phyloP scores from a whole-genome alignment of 2,329 filamentous ascomycete species.

The Dothiorella sarmentorum region DNA sequence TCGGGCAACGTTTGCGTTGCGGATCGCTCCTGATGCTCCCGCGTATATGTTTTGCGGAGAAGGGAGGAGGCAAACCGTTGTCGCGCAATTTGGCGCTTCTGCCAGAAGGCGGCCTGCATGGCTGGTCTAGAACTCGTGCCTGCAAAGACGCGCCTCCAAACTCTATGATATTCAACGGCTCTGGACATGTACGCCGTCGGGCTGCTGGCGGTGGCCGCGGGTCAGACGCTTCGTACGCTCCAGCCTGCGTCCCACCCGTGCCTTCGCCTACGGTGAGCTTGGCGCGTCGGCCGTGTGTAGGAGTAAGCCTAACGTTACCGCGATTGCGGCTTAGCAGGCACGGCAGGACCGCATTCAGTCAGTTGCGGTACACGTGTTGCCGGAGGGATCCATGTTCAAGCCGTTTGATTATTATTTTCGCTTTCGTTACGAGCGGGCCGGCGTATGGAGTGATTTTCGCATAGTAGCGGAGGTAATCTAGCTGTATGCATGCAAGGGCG shows the following conservation, averaged over 20 bases:
- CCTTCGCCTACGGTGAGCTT: not conserved
- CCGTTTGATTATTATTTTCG: no score
- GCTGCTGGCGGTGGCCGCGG: slow-evolving; percentile 10
- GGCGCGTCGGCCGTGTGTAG: not conserved
- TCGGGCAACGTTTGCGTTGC: slow-evolving; percentile 3
- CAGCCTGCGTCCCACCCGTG: slow-evolving; percentile 7
- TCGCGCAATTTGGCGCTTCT: not conserved
- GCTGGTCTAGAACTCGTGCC: slow-evolving; percentile 1
- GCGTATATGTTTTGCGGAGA: no score
- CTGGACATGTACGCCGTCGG: not conserved
- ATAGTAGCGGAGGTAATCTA: not conserved
- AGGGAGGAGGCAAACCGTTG: no score
- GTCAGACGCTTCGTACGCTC: not conserved
- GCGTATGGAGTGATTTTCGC: not conserved
- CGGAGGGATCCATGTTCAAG: slow-evolving; percentile 3
- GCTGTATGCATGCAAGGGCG: not conserved
- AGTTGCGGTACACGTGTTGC: not conserved
- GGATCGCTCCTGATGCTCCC: slow-evolving; percentile 3
- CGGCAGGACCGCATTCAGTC: not conserved
- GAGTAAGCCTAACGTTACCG: not conserved
- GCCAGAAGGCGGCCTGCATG: slow-evolving; percentile 13
- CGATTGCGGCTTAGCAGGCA: slow-evolving; percentile 4
- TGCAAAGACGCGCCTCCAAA: not conserved
- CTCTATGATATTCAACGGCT: not conserved
- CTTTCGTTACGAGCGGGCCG: not conserved